Conservation (phyloP, 164 flowering plant species). For the Vitis rotundifolia region DNA sequence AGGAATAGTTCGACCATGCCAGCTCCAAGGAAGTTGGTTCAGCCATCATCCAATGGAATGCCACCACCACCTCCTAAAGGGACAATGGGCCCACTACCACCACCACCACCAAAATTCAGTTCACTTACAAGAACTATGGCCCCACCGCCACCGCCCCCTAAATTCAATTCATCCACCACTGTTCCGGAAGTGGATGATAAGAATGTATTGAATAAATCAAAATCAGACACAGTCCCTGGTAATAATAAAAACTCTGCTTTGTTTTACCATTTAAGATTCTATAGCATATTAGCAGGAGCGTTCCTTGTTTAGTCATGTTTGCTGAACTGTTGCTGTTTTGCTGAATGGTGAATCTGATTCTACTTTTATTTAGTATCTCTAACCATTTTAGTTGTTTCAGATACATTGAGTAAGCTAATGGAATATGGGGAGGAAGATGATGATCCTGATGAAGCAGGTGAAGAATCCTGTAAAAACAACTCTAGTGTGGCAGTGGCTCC, state of each 20-base stretch:
- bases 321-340: not conserved
- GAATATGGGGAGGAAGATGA: slow-evolving; percentile 97
- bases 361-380: not conserved
- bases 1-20: slow-evolving; percentile 54
- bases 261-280: not conserved
- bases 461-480: slow-evolving; percentile 22
- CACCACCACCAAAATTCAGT: slow-evolving; percentile 36
- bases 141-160: slow-evolving; percentile 35
- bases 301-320: too few relatives aligned
- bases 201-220: slow-evolving; percentile 17
- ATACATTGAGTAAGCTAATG: slow-evolving; percentile 73
- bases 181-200: slow-evolving; percentile 20
- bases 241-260: slow-evolving; percentile 8
- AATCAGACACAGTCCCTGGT: slow-evolving; percentile 56
- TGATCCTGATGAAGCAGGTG: slow-evolving; percentile 42
- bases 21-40: slow-evolving; percentile 61
- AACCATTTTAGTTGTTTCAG: slow-evolving; percentile 30
- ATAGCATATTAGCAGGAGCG: not conserved
- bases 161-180: slow-evolving; percentile 30
- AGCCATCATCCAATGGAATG: slow-evolving; percentile 44
- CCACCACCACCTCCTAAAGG: slow-evolving; percentile 48
- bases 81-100: slow-evolving; percentile 51
- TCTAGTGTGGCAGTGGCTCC: slow-evolving; percentile 18
- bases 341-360: not conserved
- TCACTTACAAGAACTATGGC: slow-evolving; percentile 11